Evolutionary conservation across 768 basidiomycete genomes (phyloP).

Genomic region (Glaciozyma antarctica): DNA sequence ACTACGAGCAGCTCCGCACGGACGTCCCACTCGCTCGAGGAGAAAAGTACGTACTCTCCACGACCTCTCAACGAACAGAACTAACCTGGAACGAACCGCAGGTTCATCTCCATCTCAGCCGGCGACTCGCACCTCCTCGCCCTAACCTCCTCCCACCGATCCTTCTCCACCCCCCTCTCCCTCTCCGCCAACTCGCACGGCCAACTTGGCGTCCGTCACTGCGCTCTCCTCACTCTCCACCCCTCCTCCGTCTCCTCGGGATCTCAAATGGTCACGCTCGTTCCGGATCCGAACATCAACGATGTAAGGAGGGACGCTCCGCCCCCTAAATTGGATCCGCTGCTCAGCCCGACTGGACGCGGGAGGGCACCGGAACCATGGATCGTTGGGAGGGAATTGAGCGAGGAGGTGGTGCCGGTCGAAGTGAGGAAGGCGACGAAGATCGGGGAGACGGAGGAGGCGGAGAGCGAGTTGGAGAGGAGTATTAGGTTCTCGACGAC

Average conservation of each 20-base stretch:
- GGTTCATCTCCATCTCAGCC: slow-evolving; percentile 63
- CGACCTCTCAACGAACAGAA: background rate
- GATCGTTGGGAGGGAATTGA: no score
- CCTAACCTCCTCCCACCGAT: slow-evolving; percentile 51
- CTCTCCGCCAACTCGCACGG: slow-evolving; percentile 67
- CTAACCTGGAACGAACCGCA: slow-evolving; percentile 35
- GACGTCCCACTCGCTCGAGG: slow-evolving; percentile 51
- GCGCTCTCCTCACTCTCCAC: slow-evolving; percentile 43
- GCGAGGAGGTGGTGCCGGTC: slow-evolving; percentile 10
- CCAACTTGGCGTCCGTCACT: slow-evolving; percentile 69
- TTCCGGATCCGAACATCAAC: slow-evolving; percentile 22
- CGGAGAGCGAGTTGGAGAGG: slow-evolving; percentile 16
- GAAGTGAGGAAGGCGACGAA: slow-evolving; percentile 37
- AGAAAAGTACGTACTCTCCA: slow-evolving; percentile 50
- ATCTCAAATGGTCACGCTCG: slow-evolving; percentile 33
- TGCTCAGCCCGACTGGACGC: slow-evolving; percentile 38
- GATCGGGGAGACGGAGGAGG: slow-evolving; percentile 38
- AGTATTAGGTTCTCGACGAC: slow-evolving; percentile 58
- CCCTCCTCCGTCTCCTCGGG: slow-evolving; percentile 8
- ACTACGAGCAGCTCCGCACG: slow-evolving; percentile 53
- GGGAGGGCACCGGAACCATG: slow-evolving; percentile 43
- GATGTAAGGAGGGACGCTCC: slow-evolving; percentile 38
- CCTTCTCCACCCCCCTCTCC: slow-evolving; percentile 66
- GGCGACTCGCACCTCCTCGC: slow-evolving; percentile 53
- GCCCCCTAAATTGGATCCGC: slow-evolving; percentile 52